These are phyloP conservation scores for Heterobasidion occidentale DNA, from an alignment of 1,284 basidiomycete species.

Conservation along the genomic window DNA sequence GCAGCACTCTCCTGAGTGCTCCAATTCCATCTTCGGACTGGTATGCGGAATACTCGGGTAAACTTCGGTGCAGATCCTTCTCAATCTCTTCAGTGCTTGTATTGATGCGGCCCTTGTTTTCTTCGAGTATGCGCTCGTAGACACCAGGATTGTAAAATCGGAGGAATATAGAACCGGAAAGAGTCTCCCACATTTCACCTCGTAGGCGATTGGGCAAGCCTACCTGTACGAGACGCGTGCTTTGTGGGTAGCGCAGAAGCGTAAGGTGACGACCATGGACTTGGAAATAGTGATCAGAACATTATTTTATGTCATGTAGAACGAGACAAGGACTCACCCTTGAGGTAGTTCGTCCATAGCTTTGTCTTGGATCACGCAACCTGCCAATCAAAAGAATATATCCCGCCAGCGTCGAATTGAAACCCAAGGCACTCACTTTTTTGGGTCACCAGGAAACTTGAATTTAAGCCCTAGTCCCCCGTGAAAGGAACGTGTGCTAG, in stretches of 20 bases:
- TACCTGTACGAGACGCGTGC: conserved; percentile 94
- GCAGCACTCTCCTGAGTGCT: conserved; percentile 84
- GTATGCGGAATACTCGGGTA: conserved; percentile 94
- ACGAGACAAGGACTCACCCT: conserved; percentile 40
- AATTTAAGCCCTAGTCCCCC: conserved; percentile 83
- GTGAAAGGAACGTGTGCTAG: conserved; percentile 60
- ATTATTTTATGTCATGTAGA: background rate
- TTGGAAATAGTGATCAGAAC: conserved; percentile 17
- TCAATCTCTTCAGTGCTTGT: conserved; percentile 98
- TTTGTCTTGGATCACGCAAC: conserved; percentile 93
- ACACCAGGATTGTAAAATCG: conserved; percentile 84
- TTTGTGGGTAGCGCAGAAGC: conserved; percentile 94
- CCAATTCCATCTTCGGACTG: conserved; percentile 82
- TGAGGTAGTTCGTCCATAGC: conserved; percentile 89
- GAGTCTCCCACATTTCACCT: conserved; percentile 98
- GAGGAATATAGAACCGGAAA: conserved; percentile 90
- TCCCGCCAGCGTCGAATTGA: background rate
- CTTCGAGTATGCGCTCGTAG: conserved; percentile 75
- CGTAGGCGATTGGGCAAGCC: conserved; percentile 92
- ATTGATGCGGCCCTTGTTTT: conserved; percentile 75
- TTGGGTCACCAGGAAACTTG: conserved; percentile 91
- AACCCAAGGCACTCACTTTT: conserved; percentile 54
- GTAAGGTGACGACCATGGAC: conserved; percentile 86
- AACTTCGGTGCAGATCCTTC: conserved; percentile 93
- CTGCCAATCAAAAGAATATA: conserved; percentile 28